A percentile compares a stretch with the other conserved stretches of the same genome.
These are phyloP conservation scores for Cinchona pubescens DNA, from an alignment of 257 asterid species.

Conservation along the genomic window DNA sequence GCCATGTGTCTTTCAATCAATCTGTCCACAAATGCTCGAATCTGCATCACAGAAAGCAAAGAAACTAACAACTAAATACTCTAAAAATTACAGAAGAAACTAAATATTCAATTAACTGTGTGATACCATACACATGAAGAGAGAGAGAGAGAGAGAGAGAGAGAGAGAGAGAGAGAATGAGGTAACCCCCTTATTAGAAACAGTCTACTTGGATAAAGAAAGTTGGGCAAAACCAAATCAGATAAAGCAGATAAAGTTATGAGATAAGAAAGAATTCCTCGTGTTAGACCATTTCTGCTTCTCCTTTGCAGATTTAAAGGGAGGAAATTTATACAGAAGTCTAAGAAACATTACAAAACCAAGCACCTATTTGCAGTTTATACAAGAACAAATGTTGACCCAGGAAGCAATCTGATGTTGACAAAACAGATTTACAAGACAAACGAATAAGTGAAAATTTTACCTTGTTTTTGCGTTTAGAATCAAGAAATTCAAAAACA, in stretches of 20 bases:
- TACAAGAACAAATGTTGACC: neutral
- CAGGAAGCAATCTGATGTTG: neutral
- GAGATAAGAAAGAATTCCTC: neutral
- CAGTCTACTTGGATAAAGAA: neutral
- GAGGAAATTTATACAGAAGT: neutral
- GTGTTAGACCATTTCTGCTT: neutral
- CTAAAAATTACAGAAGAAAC: slow-evolving; percentile 2
- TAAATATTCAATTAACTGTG: neutral
- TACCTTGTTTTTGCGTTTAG: slow-evolving; percentile 97
- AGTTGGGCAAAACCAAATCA: neutral
- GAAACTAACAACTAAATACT: slow-evolving; percentile 2
- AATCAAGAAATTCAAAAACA: slow-evolving; percentile 88
- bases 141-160: neutral
- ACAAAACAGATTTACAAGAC: neutral
- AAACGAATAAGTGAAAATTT: slow-evolving; percentile 12
- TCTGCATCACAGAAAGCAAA: slow-evolving; percentile 47
- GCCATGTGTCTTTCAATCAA: slow-evolving; percentile 85
- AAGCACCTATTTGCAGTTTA: neutral
- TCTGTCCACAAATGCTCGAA: slow-evolving; percentile 91
- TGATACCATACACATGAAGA: neutral
- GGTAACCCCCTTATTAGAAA: too few relatives aligned
- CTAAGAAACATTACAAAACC: neutral
- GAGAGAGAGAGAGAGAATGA: neutral
- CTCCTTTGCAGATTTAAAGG: neutral
- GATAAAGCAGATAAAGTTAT: neutral